These are phyloP conservation scores for Pichia sp. DNA, from an alignment of 1,139 yeast species.

Conservation along the genomic window DNA sequence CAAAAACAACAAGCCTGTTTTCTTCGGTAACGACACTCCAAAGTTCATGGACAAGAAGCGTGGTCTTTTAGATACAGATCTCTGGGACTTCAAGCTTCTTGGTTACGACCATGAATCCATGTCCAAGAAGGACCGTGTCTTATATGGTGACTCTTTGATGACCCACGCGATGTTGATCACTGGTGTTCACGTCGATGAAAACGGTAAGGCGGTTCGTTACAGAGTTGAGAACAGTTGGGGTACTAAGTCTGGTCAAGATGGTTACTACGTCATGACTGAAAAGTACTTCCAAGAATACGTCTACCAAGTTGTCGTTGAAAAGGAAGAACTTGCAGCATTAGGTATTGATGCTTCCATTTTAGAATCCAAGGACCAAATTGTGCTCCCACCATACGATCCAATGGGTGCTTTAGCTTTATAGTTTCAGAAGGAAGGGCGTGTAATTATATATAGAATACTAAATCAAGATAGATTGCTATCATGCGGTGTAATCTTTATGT, in stretches of 20 bases:
- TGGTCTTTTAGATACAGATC: constrained; percentile 65
- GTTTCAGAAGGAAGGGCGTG: too few relatives aligned
- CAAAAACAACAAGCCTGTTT: constrained; percentile 66
- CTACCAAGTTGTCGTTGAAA: constrained; percentile 66
- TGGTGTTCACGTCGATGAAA: constrained; percentile 50
- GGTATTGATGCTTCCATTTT: constrained; percentile 30
- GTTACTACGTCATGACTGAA: constrained; percentile 75
- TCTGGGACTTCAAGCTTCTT: constrained; percentile 59
- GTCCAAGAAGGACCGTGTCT: constrained; percentile 51
- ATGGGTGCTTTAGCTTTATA: constrained; percentile 69
- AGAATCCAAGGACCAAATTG: constrained; percentile 43
- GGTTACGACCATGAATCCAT: constrained; percentile 49
- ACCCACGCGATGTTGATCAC: constrained; percentile 84
- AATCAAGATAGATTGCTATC: too few relatives aligned
- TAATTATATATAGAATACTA: too few relatives aligned
- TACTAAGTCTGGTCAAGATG: constrained; percentile 62
- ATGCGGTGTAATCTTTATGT: too few relatives aligned
- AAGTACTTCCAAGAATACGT: constrained; percentile 78
- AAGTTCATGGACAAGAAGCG: constrained; percentile 48
- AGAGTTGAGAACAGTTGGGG: constrained; percentile 90
- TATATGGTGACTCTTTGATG: constrained; percentile 58
- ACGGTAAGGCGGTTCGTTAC: constrained; percentile 64
- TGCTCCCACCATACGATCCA: constrained; percentile 76
- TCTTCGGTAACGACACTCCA: constrained; percentile 86
- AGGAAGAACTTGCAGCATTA: constrained; percentile 33